Evolutionary conservation across 1,284 basidiomycete genomes (phyloP).

Genomic region (Microbotryum lychnidis-dioicae): DNA sequence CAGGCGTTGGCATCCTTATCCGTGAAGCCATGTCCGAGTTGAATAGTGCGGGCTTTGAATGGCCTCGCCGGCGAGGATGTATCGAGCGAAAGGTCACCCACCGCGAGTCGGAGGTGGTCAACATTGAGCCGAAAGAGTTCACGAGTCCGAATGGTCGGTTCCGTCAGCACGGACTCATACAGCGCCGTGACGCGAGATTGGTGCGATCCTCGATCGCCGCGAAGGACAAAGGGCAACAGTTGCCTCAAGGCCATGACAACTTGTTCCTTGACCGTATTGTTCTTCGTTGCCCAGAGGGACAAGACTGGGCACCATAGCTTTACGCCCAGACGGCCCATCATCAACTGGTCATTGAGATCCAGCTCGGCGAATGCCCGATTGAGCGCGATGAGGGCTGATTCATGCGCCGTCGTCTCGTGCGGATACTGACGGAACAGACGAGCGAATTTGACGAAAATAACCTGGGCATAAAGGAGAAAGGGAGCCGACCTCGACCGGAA

Average conservation of each 20-base stretch:
- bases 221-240: constrained; percentile 62
- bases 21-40: constrained; percentile 62
- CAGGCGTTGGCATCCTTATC: constrained; percentile 64
- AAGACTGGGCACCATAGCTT: constrained; percentile 58
- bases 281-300: constrained; percentile 65
- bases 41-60: constrained; percentile 57
- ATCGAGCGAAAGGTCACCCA: constrained; percentile 30
- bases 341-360: constrained; percentile 58
- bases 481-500: constrained; percentile 27
- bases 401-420: constrained; percentile 62
- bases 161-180: constrained; percentile 48
- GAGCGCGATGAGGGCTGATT: constrained; percentile 60
- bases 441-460: constrained; percentile 56
- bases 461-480: constrained; percentile 33
- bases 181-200: constrained; percentile 31
- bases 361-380: constrained; percentile 61
- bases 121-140: constrained; percentile 49
- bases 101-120: constrained; percentile 54
- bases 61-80: constrained; percentile 32
- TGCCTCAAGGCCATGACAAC: constrained; percentile 56
- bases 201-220: background rate
- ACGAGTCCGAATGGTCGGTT: constrained; percentile 58
- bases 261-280: constrained; percentile 56
- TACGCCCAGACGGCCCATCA: constrained; percentile 54
- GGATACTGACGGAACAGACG: constrained; percentile 60